phyloP scores from a whole-genome alignment of 768 basidiomycete species.

The Rhizopogon salebrosus region DNA sequence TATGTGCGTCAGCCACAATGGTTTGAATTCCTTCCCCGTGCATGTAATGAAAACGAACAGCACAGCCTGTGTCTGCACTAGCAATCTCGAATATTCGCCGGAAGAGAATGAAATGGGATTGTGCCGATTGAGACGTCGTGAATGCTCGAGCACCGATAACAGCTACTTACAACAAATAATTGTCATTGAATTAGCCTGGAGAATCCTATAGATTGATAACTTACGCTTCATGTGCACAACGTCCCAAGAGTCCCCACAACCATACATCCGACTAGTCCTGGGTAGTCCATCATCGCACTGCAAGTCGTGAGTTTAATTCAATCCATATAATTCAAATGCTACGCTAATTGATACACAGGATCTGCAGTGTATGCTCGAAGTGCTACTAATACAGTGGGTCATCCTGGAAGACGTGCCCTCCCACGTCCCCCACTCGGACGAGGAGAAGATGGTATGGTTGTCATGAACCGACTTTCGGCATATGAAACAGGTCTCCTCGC shows the following conservation, averaged over 20 bases:
- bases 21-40: too few species aligned
- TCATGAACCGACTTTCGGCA: background rate
- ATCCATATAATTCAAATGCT: too few species aligned
- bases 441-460: background rate
- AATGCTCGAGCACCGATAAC: conserved; percentile 17
- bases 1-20: too few species aligned
- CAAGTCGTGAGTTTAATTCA: too few species aligned
- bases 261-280: too few species aligned
- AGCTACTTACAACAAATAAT: background rate
- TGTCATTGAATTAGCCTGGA: too few species aligned
- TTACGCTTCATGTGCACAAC: too few species aligned
- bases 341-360: too few species aligned
- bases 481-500: background rate
- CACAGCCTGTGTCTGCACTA: background rate
- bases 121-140: conserved; percentile 19
- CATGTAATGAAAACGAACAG: too few species aligned
- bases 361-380: background rate
- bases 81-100: conserved; percentile 14
- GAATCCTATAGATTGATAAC: too few species aligned
- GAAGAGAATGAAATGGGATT: conserved; percentile 21
- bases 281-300: too few species aligned
- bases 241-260: too few species aligned
- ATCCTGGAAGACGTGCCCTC: background rate
- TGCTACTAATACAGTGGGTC: background rate
- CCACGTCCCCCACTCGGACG: background rate